Conservation (phyloP, 75 land plant species). For the Isoetes taiwanensis region DNA sequence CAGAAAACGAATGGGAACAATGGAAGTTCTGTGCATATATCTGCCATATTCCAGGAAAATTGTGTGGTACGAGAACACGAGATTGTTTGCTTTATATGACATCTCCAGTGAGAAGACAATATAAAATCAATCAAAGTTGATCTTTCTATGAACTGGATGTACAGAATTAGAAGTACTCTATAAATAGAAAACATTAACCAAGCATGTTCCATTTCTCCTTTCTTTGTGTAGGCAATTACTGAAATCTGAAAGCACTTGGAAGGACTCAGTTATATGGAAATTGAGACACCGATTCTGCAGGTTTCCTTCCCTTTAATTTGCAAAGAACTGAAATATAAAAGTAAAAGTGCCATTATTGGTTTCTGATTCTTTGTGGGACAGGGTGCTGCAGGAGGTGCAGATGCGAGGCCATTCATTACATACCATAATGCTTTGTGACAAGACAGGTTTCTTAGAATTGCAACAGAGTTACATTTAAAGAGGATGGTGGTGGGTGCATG, state of each 20-base stretch:
- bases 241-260: constrained; percentile 70
- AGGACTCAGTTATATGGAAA: constrained; percentile 62
- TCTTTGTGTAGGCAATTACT: constrained; percentile 48
- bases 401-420: constrained; percentile 92
- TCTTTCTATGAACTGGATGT: no score
- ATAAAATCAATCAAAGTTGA: no score
- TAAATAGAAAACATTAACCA: no score
- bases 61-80: no score
- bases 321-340: background rate
- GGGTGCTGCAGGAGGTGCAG: constrained; percentile 98
- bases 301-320: no score
- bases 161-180: no score
- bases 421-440: constrained; percentile 78
- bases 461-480: constrained; percentile 90
- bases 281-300: constrained; percentile 94
- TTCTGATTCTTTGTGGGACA: constrained; percentile 12
- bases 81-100: no score
- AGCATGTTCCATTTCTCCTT: no score
- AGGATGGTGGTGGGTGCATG: constrained; percentile 61
- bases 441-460: constrained; percentile 73
- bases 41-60: no score
- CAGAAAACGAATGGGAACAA: no score
- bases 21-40: no score
- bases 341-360: background rate
- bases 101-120: no score